A percentile compares a stretch with the other conserved stretches of the same genome.
phyloP scores from a whole-genome alignment of 768 basidiomycete genomes.

The Amanita brunnescens region DNA sequence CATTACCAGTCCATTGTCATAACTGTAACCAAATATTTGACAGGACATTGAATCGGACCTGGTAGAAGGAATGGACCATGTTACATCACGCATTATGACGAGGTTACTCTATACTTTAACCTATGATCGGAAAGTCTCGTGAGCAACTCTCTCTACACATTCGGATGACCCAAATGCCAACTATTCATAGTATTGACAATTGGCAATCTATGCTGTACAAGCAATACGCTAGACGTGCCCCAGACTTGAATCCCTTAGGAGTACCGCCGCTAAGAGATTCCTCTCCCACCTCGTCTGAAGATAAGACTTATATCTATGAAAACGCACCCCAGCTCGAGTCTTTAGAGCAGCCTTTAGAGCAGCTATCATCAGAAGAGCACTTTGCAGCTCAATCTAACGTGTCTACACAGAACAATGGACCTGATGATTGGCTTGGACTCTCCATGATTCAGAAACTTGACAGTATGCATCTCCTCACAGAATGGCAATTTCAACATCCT shows the following conservation, averaged over 20 bases:
- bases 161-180: slow-evolving; percentile 10
- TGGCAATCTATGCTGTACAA: slow-evolving; percentile 75
- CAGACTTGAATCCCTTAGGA: slow-evolving; percentile 64
- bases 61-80: slow-evolving; percentile 44
- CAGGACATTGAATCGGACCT: slow-evolving; percentile 81
- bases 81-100: slow-evolving; percentile 67
- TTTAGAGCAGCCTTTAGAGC: neutral
- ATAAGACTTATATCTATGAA: slow-evolving; percentile 8
- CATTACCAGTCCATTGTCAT: slow-evolving; percentile 8
- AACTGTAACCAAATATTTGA: slow-evolving; percentile 8
- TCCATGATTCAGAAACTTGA: slow-evolving; percentile 68
- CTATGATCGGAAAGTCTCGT: slow-evolving; percentile 77
- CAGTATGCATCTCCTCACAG: slow-evolving; percentile 59
- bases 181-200: slow-evolving; percentile 47
- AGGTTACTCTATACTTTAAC: slow-evolving; percentile 66
- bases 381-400: neutral
- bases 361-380: neutral
- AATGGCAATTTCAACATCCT: slow-evolving; percentile 86
- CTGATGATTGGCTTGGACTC: slow-evolving; percentile 63
- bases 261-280: slow-evolving; percentile 33
- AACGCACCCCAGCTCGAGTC: slow-evolving; percentile 7
- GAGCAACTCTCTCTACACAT: slow-evolving; percentile 21
- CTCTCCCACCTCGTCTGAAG: slow-evolving; percentile 12
- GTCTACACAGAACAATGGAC: neutral
- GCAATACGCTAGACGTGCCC: slow-evolving; percentile 69